These are phyloP conservation scores for Hawksworthiomyces lignivorus DNA, from an alignment of 2,329 filamentous ascomycete species.

Conservation along the genomic window DNA sequence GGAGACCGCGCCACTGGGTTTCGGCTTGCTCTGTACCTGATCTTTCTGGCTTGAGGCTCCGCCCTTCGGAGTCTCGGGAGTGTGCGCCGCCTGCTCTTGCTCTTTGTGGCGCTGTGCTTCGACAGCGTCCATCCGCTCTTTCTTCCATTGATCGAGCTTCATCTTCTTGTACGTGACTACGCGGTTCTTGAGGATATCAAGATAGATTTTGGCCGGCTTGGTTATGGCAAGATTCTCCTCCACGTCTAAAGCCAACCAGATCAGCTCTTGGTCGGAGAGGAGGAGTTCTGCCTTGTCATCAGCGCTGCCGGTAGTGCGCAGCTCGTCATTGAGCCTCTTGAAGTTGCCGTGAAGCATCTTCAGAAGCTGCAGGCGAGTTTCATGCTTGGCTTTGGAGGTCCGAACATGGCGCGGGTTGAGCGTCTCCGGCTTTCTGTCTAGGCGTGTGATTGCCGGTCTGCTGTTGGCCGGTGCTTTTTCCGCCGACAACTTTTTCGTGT, in stretches of 20 bases:
- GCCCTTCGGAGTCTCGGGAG: too few species aligned
- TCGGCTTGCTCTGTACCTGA: neutral
- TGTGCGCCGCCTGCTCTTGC: neutral
- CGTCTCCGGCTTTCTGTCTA: conserved; percentile 36
- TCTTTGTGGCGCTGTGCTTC: neutral
- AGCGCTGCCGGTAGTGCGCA: conserved; percentile 43
- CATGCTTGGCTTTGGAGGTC: conserved; percentile 48
- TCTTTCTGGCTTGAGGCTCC: too few species aligned
- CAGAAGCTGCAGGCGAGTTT: conserved; percentile 49
- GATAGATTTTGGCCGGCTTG: conserved; percentile 59
- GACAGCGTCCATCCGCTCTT: conserved; percentile 38
- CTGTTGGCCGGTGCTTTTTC: too few species aligned
- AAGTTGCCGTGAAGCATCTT: conserved; percentile 59
- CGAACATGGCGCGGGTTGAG: conserved; percentile 62
- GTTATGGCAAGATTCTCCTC: conserved; percentile 68
- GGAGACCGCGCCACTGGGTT: neutral
- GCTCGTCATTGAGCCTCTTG: conserved; percentile 56
- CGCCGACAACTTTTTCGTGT: neutral
- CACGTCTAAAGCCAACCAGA: conserved; percentile 62
- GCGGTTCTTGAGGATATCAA: conserved; percentile 74
- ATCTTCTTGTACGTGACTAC: conserved; percentile 72
- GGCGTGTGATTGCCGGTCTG: neutral
- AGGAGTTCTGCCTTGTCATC: conserved; percentile 45
- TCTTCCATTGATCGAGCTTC: conserved; percentile 62
- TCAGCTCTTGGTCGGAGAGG: conserved; percentile 57